Conservation (phyloP, 306 rosid genomes). For the Senna siamea region DNA sequence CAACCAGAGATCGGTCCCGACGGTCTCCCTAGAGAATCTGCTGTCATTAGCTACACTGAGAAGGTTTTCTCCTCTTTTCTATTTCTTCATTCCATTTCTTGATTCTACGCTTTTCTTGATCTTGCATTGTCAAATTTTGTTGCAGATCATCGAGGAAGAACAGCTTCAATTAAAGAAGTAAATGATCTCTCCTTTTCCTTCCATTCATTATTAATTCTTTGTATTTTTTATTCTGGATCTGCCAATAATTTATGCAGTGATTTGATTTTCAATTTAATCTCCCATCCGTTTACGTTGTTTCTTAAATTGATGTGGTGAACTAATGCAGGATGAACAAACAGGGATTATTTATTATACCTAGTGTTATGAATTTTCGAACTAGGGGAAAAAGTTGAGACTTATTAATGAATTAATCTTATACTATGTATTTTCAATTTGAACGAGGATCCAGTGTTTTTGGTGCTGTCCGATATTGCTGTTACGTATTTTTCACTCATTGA, state of each 20-base stretch:
- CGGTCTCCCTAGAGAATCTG: conserved; percentile 76
- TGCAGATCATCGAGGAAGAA: conserved; percentile 84
- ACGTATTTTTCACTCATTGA: background rate
- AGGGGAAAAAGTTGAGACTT: conserved; percentile 19
- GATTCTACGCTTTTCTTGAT: background rate
- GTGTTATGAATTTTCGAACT: background rate
- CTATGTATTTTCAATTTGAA: background rate
- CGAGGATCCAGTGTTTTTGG: conserved; percentile 7
- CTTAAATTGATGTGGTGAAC: background rate
- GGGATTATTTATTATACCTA: background rate
- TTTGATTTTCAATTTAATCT: background rate
- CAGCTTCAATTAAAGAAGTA: conserved; percentile 81
- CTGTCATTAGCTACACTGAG: conserved; percentile 87
- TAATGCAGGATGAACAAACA: background rate
- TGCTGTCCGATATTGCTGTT: background rate
- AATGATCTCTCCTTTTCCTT: conserved; percentile 33
- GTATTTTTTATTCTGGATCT: conserved; percentile 33
- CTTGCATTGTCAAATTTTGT: background rate
- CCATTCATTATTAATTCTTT: background rate
- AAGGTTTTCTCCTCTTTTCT: conserved; percentile 53
- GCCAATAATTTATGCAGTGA: background rate
- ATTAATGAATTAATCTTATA: background rate
- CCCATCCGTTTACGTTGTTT: conserved; percentile 3
- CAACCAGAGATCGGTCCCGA: conserved; percentile 89
- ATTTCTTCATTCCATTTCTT: background rate